Percentiles rank a stretch among this genome's conserved stretches.
Evolutionary conservation across 176 grass and related monocot species (phyloP).

Genomic region (Juncus effusus): DNA sequence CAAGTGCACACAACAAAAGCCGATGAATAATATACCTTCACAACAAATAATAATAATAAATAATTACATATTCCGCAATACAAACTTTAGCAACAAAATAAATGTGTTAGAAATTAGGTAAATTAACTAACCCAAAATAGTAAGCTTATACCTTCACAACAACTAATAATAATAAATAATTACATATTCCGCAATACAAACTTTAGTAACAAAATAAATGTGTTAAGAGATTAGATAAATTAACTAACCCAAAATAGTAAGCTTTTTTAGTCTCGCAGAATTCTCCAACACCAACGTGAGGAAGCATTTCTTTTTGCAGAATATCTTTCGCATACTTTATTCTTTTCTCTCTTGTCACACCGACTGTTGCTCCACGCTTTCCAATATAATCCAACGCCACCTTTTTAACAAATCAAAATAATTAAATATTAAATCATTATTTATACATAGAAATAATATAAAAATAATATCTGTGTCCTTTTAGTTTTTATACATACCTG

Average conservation of each 20-base stretch:
- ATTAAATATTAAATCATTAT: constrained; percentile 1
- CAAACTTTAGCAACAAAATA: not conserved
- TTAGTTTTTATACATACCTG: constrained; percentile 42
- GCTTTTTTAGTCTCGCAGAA: constrained; percentile 99
- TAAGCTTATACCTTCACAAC: constrained; percentile 73
- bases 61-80: constrained; percentile 25
- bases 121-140: too few relatives aligned
- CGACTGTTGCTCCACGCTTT: constrained; percentile 94
- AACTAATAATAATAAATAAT: constrained; percentile 25
- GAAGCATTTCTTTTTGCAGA: constrained; percentile 99
- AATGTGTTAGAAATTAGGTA: not conserved
- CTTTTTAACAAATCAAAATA: constrained; percentile 28
- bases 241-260: constrained; percentile 88
- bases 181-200: constrained; percentile 5
- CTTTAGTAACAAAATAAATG: constrained; percentile 5
- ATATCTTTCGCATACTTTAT: constrained; percentile 99
- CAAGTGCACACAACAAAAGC: constrained; percentile 85
- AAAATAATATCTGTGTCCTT: too few relatives aligned
- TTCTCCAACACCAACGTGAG: constrained; percentile 95
- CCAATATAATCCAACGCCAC: constrained; percentile 98
- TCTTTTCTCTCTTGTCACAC: constrained; percentile 83
- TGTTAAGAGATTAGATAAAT: constrained; percentile 1
- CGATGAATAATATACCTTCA: constrained; percentile 99
- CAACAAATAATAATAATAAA: constrained; percentile 20
- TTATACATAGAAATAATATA: too few relatives aligned